phyloP scores from a whole-genome alignment of 116 monocot genomes.

The Iris pallida region DNA sequence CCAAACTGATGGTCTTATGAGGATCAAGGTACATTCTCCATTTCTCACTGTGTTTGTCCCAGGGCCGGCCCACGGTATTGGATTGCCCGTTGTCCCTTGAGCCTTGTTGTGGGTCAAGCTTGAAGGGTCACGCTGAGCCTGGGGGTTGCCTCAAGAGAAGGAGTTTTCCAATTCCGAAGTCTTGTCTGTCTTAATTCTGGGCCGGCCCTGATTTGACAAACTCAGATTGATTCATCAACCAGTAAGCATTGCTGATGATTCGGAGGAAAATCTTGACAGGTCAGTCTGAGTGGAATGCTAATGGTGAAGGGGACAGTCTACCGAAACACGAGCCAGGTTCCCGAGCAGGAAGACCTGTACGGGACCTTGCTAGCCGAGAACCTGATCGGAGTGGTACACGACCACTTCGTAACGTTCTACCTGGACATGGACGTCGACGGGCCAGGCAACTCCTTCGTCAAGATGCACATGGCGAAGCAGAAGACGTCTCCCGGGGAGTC shows the following conservation, averaged over 20 bases:
- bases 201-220: no score
- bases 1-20: slow-evolving; percentile 57
- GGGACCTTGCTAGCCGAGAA: slow-evolving; percentile 21
- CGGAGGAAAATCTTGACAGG: no score
- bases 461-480: slow-evolving; percentile 37
- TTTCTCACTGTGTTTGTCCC: no score
- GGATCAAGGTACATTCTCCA: slow-evolving; percentile 51
- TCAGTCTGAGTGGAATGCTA: slow-evolving; percentile 22
- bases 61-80: no score
- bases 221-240: no score
- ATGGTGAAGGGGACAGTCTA: slow-evolving; percentile 27
- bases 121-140: no score
- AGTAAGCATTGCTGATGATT: no score
- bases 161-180: no score
- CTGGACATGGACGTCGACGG: slow-evolving; percentile 31
- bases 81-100: no score
- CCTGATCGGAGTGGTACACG: slow-evolving; percentile 26
- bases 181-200: no score
- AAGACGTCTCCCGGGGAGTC: slow-evolving; percentile 28
- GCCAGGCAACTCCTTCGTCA: slow-evolving; percentile 23
- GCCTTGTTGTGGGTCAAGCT: no score
- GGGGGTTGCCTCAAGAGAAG: no score
- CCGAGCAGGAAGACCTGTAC: slow-evolving; percentile 14
- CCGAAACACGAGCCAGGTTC: slow-evolving; percentile 21
- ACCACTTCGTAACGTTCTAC: slow-evolving; percentile 24